These are phyloP conservation scores for Ceratobasidium sp. DNA, from an alignment of 1,284 basidiomycete species.

Conservation along the genomic window DNA sequence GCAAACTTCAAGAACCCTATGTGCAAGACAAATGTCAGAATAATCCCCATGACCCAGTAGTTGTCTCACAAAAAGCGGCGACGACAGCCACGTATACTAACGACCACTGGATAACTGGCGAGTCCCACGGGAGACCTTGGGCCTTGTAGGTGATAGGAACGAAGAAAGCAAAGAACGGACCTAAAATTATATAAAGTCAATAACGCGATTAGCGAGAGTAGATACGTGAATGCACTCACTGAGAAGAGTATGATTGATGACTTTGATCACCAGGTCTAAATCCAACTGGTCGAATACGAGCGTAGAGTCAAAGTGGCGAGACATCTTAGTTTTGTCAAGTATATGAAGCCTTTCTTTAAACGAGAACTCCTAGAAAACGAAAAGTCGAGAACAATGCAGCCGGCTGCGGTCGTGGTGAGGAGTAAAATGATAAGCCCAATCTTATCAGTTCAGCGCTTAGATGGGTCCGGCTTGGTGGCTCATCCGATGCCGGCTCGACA, in stretches of 20 bases:
- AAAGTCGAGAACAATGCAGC: constrained; percentile 24
- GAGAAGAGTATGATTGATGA: constrained; percentile 78
- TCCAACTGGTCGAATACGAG: constrained; percentile 57
- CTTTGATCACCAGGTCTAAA: constrained; percentile 78
- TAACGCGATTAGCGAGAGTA: not conserved
- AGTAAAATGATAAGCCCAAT: not conserved
- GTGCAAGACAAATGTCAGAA: constrained; percentile 40
- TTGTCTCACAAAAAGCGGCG: constrained; percentile 71
- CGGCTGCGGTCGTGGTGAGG: constrained; percentile 41
- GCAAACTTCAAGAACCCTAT: constrained; percentile 75
- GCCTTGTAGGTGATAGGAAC: constrained; percentile 80
- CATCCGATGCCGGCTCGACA: not conserved
- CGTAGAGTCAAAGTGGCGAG: constrained; percentile 44
- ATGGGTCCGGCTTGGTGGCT: not conserved
- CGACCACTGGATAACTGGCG: constrained; percentile 64
- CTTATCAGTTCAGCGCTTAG: constrained; percentile 21
- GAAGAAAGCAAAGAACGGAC: constrained; percentile 83
- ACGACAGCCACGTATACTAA: constrained; percentile 66
- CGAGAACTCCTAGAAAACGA: not conserved
- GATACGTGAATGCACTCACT: constrained; percentile 61
- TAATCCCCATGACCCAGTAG: constrained; percentile 13
- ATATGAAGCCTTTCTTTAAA: not conserved
- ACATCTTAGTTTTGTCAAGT: constrained; percentile 15
- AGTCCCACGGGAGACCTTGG: constrained; percentile 66
- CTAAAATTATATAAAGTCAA: constrained; percentile 56